Conservation (phyloP, 2,329 filamentous ascomycete species). For the Trichophyton equinum region DNA sequence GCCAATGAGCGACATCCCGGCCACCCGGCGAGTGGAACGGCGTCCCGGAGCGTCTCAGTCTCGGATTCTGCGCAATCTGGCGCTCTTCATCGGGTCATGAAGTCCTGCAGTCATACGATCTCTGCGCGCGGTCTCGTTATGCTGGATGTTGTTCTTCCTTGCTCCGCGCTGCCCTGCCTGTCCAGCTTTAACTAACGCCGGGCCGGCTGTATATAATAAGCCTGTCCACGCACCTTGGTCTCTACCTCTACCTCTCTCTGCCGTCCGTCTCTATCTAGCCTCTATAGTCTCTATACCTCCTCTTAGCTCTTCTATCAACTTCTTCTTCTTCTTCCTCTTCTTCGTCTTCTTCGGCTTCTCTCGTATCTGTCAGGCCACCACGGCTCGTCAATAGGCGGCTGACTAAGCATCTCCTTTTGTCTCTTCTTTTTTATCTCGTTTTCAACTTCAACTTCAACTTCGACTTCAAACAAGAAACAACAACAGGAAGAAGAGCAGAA, state of each 20-base stretch:
- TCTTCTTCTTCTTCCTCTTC: not conserved
- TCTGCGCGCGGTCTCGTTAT: not conserved
- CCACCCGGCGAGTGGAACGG: not conserved
- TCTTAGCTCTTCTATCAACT: not conserved
- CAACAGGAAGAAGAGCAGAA: too few relatives aligned
- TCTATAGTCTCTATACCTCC: not conserved
- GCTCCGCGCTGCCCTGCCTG: too few relatives aligned
- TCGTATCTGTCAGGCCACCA: not conserved
- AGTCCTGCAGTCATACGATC: not conserved
- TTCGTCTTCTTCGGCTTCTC: not conserved
- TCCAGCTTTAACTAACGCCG: too few relatives aligned
- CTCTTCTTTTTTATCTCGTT: not conserved
- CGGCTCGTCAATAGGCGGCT: not conserved
- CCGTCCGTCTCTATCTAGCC: not conserved
- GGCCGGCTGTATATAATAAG: too few relatives aligned
- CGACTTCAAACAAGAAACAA: not conserved
- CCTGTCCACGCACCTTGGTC: too few relatives aligned
- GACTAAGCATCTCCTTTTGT: not conserved
- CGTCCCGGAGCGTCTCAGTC: not conserved
- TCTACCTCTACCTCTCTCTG: too few relatives aligned
- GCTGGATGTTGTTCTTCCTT: not conserved
- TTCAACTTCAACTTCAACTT: not conserved
- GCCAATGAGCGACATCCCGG: conserved; percentile 10
- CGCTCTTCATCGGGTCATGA: not conserved
- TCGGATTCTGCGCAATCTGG: not conserved